Conservation (phyloP, 495 filamentous ascomycete species). For the Chaetomidium leptoderma region DNA sequence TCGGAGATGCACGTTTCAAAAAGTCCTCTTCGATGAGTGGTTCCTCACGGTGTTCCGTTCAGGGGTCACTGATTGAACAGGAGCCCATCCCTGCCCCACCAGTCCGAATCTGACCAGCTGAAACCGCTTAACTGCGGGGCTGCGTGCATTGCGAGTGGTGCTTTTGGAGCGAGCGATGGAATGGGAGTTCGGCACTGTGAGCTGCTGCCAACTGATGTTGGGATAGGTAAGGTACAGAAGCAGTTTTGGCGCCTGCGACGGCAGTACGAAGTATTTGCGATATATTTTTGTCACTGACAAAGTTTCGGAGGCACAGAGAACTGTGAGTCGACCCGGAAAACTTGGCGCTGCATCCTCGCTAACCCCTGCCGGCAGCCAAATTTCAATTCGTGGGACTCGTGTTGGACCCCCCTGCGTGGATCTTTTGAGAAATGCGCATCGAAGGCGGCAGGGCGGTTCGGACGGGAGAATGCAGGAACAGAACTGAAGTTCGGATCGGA, state of each 20-base stretch:
- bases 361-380: slow-evolving; percentile 1
- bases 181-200: not conserved
- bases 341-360: not conserved
- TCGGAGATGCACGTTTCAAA: not conserved
- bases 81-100: not conserved
- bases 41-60: no score
- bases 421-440: not conserved
- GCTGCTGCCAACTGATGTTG: not conserved
- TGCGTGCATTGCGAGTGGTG: not conserved
- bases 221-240: no score
- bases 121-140: slow-evolving; percentile 16
- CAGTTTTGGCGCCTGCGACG: no score
- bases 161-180: no score
- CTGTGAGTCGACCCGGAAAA: not conserved
- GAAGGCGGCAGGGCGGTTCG: not conserved
- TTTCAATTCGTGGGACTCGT: not conserved
- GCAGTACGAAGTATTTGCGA: not conserved
- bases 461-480: slow-evolving; percentile 5
- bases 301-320: not conserved
- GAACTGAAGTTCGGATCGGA: not conserved
- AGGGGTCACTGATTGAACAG: no score
- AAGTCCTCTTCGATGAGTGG: not conserved
- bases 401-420: slow-evolving; percentile 8
- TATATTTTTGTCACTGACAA: not conserved
- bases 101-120: not conserved